These are phyloP conservation scores for Bromus sterilis DNA, from an alignment of 176 grass and related monocot genomes.

Conservation along the genomic window DNA sequence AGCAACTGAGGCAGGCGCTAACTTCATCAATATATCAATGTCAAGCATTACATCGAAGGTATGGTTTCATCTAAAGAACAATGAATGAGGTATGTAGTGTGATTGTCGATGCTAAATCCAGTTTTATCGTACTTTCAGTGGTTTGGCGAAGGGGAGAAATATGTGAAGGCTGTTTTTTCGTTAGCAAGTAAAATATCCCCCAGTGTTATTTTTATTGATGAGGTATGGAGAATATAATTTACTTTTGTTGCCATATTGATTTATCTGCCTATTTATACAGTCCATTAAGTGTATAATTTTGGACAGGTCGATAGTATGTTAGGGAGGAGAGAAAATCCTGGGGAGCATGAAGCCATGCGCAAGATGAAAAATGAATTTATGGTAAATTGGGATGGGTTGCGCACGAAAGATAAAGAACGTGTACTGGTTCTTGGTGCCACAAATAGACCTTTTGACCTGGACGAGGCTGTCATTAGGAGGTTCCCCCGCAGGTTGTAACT, in stretches of 20 bases:
- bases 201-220: slow-evolving; percentile 98
- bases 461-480: slow-evolving; percentile 98
- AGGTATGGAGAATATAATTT: slow-evolving; percentile 45
- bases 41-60: slow-evolving; percentile 99
- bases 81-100: not conserved
- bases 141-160: slow-evolving; percentile 99
- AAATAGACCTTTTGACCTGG: slow-evolving; percentile 98
- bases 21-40: slow-evolving; percentile 99
- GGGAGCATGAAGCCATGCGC: slow-evolving; percentile 98
- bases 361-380: slow-evolving; percentile 99
- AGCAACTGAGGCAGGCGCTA: slow-evolving; percentile 95
- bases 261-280: not conserved
- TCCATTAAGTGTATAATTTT: slow-evolving; percentile 1
- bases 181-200: slow-evolving; percentile 98
- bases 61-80: slow-evolving; percentile 21
- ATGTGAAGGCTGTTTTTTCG: slow-evolving; percentile 95
- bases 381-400: slow-evolving; percentile 96
- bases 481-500: slow-evolving; percentile 78
- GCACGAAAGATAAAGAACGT: slow-evolving; percentile 96
- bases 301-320: slow-evolving; percentile 96
- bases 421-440: slow-evolving; percentile 98
- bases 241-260: not conserved
- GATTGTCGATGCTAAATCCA: slow-evolving; percentile 14
- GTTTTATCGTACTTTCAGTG: slow-evolving; percentile 51
- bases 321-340: slow-evolving; percentile 97